A percentile compares a stretch with the other conserved stretches of the same genome.
Conservation (phyloP, 306 rosid species). For the Fragaria vesca region DNA sequence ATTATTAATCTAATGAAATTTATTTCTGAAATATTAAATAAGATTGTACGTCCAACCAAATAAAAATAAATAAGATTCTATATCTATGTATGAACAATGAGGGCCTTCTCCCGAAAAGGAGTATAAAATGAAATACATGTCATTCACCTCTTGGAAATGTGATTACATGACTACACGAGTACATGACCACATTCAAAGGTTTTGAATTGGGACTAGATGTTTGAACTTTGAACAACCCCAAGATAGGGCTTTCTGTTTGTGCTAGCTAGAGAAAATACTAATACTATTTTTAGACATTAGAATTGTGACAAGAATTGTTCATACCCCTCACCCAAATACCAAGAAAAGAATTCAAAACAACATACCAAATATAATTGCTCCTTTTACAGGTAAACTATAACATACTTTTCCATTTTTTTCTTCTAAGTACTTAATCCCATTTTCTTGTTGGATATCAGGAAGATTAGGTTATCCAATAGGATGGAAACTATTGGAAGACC, state of each 20-base stretch:
- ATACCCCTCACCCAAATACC: neutral
- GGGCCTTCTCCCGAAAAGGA: neutral
- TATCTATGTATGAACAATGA: too few species aligned
- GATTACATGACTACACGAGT: neutral
- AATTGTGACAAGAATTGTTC: neutral
- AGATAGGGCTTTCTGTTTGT: neutral
- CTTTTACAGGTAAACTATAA: neutral
- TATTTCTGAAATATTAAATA: neutral
- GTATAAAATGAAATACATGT: neutral
- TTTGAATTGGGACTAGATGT: neutral
- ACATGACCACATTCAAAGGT: neutral
- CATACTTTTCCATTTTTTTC: neutral
- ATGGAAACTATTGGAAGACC: constrained; percentile 8
- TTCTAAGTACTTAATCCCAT: neutral
- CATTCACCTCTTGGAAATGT: neutral
- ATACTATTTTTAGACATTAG: neutral
- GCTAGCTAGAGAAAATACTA: neutral
- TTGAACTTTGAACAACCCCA: neutral
- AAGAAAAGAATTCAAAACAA: neutral
- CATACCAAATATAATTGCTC: neutral
- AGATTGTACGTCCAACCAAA: neutral
- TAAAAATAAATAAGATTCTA: neutral
- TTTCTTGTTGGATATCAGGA: neutral
- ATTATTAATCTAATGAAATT: too few species aligned
- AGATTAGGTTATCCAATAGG: neutral